Percentiles rank a stretch among this genome's conserved stretches.
Conservation (phyloP, 78 protist genomes). For the Speleostelium caveatum region DNA sequence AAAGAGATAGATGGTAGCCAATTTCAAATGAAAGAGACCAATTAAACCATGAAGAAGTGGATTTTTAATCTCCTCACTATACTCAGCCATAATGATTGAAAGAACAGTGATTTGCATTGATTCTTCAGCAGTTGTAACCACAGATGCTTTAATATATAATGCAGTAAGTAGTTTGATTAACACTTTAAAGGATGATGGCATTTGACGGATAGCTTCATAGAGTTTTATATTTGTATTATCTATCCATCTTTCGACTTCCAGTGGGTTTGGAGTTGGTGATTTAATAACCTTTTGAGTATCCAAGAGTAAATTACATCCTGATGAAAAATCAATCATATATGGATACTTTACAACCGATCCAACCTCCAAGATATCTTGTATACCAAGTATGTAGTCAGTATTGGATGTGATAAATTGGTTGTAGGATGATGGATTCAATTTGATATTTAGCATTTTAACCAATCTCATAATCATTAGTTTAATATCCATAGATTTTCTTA, state of each 20-base stretch:
- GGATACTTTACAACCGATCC: conserved; percentile 17
- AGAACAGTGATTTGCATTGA: not conserved
- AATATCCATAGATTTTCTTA: not conserved
- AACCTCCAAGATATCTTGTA: not conserved
- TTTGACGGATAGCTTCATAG: conserved; percentile 11
- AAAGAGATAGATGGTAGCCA: conserved; percentile 39
- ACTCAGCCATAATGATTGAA: not conserved
- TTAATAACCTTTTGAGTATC: not conserved
- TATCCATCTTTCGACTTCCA: not conserved
- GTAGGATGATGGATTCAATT: not conserved
- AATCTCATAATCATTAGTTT: not conserved
- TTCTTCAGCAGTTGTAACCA: not conserved
- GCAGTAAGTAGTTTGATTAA: not conserved
- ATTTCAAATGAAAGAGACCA: conserved; percentile 22
- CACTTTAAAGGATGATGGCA: conserved; percentile 27
- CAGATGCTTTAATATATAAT: not conserved
- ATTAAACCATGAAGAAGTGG: not conserved
- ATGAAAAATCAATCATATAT: not conserved
- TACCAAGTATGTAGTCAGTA: not conserved
- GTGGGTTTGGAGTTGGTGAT: not conserved
- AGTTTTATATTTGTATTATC: conserved; percentile 17
- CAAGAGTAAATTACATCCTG: conserved; percentile 8
- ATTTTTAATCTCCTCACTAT: not conserved
- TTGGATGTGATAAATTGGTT: not conserved
- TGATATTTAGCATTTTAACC: not conserved